Evolutionary conservation across 2,329 filamentous ascomycete genomes (phyloP).

Genomic region (Zymoseptoria ardabiliae): DNA sequence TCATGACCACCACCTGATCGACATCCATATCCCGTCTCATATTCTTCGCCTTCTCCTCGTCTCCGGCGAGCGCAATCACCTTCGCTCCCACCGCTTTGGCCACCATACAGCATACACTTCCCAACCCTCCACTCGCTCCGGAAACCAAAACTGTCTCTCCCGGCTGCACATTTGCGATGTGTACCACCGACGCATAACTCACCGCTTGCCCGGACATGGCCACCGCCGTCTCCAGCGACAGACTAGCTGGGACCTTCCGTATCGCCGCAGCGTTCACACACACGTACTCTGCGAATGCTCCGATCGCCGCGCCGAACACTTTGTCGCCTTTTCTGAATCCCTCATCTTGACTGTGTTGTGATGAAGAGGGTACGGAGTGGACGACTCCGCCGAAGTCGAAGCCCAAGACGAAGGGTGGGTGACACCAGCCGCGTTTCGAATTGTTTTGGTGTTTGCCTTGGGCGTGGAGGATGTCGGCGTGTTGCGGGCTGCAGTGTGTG

Average conservation of each 20-base stretch:
- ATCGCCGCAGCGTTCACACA: conserved; percentile 35
- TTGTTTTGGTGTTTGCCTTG: conserved; percentile 53
- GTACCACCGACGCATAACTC: conserved; percentile 45
- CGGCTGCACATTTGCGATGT: conserved; percentile 34
- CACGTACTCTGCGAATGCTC: conserved; percentile 49
- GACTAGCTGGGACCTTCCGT: conserved; percentile 39
- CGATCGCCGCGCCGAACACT: conserved; percentile 48
- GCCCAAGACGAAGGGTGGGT: conserved; percentile 52
- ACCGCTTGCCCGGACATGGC: conserved; percentile 49
- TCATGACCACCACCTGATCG: conserved; percentile 34
- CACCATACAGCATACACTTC: conserved; percentile 50
- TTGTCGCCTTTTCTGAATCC: conserved; percentile 41
- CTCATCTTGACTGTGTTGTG: neutral
- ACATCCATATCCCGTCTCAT: conserved; percentile 26
- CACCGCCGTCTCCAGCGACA: conserved; percentile 45
- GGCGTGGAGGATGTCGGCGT: conserved; percentile 54
- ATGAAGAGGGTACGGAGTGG: conserved; percentile 29
- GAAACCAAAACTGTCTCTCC: conserved; percentile 49
- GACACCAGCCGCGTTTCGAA: conserved; percentile 40
- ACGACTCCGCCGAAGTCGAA: conserved; percentile 55
- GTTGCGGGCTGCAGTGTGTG: conserved; percentile 51
- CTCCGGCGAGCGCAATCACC: conserved; percentile 49
- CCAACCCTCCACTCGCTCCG: conserved; percentile 50
- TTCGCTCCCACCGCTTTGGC: conserved; percentile 46
- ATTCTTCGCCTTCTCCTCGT: conserved; percentile 36